These are phyloP conservation scores for Leishmania braziliensis DNA, from an alignment of 208 protist genomes.

Conservation along the genomic window DNA sequence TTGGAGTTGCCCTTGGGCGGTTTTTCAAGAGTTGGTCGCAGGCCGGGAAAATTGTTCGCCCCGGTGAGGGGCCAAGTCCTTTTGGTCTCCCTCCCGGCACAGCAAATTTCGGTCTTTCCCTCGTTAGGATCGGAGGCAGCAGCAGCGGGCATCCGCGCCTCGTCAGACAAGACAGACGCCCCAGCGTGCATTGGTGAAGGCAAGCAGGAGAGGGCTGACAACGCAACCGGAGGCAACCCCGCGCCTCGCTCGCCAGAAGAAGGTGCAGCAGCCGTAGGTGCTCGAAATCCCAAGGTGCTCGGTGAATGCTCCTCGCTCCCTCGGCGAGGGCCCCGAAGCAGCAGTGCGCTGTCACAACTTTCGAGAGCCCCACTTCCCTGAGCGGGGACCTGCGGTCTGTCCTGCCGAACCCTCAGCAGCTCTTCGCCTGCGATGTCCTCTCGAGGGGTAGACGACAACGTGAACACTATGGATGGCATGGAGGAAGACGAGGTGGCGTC, in stretches of 20 bases:
- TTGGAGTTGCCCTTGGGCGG: not conserved
- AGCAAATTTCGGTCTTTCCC: not conserved
- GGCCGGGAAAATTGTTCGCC: not conserved
- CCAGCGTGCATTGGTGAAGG: not conserved
- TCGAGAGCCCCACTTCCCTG: not conserved
- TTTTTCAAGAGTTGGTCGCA: not conserved
- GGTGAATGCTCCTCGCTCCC: not conserved
- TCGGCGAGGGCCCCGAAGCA: not conserved
- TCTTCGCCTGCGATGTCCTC: not conserved
- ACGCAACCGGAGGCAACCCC: not conserved
- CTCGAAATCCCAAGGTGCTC: not conserved
- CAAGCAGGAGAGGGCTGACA: not conserved
- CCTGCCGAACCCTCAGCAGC: not conserved
- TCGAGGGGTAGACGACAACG: not conserved
- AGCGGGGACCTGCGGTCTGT: not conserved
- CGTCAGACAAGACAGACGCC: not conserved
- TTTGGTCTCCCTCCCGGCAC: not conserved
- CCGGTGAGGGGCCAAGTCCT: not conserved
- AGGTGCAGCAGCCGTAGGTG: not conserved
- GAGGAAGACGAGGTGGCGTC: conserved; percentile 2
- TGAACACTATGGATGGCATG: conserved; percentile 6
- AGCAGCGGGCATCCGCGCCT: not conserved
- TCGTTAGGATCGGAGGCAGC: not conserved
- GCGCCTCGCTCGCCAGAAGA: not conserved
- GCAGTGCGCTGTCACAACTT: not conserved